Conservation (phyloP, 2,329 filamentous ascomycete genomes). For the Lachnellula occidentalis region DNA sequence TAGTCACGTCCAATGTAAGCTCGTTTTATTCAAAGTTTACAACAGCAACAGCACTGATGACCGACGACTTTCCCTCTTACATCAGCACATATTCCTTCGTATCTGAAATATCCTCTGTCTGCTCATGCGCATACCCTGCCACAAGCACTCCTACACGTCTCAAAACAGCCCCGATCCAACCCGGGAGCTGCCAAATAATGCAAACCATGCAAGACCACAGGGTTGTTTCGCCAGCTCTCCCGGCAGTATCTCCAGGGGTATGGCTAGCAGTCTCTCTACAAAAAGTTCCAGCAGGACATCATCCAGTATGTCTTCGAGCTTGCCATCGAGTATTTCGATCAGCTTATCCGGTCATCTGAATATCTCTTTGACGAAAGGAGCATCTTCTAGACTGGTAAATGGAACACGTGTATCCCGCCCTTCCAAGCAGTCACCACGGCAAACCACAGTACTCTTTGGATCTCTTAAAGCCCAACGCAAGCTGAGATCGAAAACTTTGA, state of each 20-base stretch:
- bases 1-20: constrained; percentile 3
- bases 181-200: neutral
- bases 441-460: neutral
- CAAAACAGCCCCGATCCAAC: neutral
- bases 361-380: neutral
- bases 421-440: neutral
- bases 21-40: constrained; percentile 16
- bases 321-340: neutral
- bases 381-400: too few relatives aligned
- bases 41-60: constrained; percentile 7
- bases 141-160: neutral
- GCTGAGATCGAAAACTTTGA: too few relatives aligned
- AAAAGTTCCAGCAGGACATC: too few relatives aligned
- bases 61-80: constrained; percentile 11
- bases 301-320: neutral
- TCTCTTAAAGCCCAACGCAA: too few relatives aligned
- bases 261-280: too few relatives aligned
- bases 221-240: constrained; percentile 4
- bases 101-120: constrained; percentile 14
- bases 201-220: constrained; percentile 1
- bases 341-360: neutral
- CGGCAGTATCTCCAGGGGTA: neutral
- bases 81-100: neutral
- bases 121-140: constrained; percentile 14
- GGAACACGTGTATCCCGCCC: neutral